Percentiles rank a stretch among this genome's conserved stretches.
phyloP scores from a whole-genome alignment of 768 basidiomycete genomes.

The Clavulina sp. region DNA sequence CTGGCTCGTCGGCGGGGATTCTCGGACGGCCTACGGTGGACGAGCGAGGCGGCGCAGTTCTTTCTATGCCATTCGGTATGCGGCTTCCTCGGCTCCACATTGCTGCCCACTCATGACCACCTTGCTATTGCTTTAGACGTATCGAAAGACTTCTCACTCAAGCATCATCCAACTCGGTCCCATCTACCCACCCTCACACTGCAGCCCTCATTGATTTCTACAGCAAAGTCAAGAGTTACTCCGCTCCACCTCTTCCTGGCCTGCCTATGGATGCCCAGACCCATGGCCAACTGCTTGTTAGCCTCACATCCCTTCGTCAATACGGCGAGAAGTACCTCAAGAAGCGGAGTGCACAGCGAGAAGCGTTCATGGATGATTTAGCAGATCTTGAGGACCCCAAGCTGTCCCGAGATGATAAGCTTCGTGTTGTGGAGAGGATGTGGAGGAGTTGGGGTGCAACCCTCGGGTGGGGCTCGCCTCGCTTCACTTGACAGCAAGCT shows the following conservation, averaged over 20 bases:
- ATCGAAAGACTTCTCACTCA: conserved; percentile 55
- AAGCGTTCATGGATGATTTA: conserved; percentile 75
- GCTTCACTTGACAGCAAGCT: no score
- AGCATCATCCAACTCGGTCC: no score
- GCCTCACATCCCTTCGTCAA: conserved; percentile 43
- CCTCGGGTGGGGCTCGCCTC: conserved; percentile 39
- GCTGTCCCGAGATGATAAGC: conserved; percentile 50
- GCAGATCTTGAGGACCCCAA: conserved; percentile 58
- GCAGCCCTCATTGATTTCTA: no score
- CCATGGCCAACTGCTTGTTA: conserved; percentile 55
- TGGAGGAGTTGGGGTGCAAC: conserved; percentile 69
- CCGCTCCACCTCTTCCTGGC: no score
- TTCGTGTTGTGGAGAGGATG: conserved; percentile 66
- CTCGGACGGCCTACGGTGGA: conserved; percentile 41
- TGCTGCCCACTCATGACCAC: conserved; percentile 14
- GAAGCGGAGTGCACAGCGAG: conserved; percentile 38
- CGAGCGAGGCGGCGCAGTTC: conserved; percentile 32
- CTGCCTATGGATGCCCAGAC: conserved; percentile 33
- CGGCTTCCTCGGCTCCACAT: no score
- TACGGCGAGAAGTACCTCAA: conserved; percentile 47
- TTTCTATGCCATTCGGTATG: conserved; percentile 54
- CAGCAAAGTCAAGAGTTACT: no score
- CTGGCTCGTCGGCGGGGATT: conserved; percentile 33
- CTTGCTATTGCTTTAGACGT: conserved; percentile 24
- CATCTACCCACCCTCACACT: no score